Evolutionary conservation across 768 basidiomycete genomes (phyloP).

Genomic region (Macrolepiota albuminosa): DNA sequence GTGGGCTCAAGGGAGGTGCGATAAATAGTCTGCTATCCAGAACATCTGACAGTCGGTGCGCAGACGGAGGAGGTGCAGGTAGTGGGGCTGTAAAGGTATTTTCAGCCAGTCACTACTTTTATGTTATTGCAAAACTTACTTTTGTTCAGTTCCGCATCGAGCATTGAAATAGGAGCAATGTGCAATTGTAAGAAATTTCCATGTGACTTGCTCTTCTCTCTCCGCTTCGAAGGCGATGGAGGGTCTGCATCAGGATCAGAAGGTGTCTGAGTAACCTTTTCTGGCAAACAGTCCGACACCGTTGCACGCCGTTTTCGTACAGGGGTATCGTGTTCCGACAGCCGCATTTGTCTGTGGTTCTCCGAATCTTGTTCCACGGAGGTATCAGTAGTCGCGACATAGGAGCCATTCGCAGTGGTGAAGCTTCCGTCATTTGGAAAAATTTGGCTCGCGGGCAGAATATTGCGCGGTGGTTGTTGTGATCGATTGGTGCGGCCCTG

Average conservation of each 20-base stretch:
- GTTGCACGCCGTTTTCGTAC: constrained; percentile 56
- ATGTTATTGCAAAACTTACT: constrained; percentile 35
- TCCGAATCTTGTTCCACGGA: constrained; percentile 16
- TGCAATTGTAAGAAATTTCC: constrained; percentile 58
- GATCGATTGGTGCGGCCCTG: constrained; percentile 37
- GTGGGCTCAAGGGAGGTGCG: constrained; percentile 39
- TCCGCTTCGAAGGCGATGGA: constrained; percentile 55
- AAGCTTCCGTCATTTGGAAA: constrained; percentile 43
- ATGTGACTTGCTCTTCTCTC: constrained; percentile 64
- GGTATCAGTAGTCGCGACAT: constrained; percentile 23
- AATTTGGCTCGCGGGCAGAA: constrained; percentile 66
- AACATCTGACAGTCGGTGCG: constrained; percentile 59
- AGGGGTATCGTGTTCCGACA: constrained; percentile 37
- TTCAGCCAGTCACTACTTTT: not conserved
- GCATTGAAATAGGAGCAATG: constrained; percentile 59
- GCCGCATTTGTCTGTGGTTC: constrained; percentile 22
- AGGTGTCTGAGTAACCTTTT: constrained; percentile 22
- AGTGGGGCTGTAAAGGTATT: constrained; percentile 26
- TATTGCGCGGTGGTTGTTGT: constrained; percentile 56
- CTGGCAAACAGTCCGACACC: constrained; percentile 61
- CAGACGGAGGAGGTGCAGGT: constrained; percentile 36
- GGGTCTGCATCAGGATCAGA: constrained; percentile 29
- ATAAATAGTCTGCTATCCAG: constrained; percentile 69
- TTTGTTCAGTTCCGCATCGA: constrained; percentile 62
- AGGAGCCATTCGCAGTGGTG: constrained; percentile 28